phyloP scores from a whole-genome alignment of 2,329 filamentous ascomycete genomes.

The Arthrobotrys sinensis region DNA sequence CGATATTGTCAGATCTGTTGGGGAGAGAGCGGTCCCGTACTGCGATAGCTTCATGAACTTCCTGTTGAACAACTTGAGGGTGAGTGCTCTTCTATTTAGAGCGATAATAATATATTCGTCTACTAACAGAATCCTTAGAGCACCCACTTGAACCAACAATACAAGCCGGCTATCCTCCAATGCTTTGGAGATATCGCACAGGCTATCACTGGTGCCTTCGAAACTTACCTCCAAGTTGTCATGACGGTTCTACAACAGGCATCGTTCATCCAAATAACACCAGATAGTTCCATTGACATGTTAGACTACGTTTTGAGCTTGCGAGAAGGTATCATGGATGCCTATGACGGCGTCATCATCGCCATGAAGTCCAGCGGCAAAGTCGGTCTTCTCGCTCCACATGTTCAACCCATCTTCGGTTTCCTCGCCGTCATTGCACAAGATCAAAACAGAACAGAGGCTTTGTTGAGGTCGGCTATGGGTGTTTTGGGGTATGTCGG shows the following conservation, averaged over 20 bases:
- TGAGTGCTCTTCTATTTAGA: slow-evolving; percentile 68
- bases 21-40: slow-evolving; percentile 91
- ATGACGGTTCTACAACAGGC: slow-evolving; percentile 95
- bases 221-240: slow-evolving; percentile 92
- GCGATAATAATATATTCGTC: slow-evolving; percentile 11
- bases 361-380: slow-evolving; percentile 89
- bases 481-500: slow-evolving; percentile 90
- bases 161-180: slow-evolving; percentile 97
- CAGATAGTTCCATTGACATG: slow-evolving; percentile 92
- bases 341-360: slow-evolving; percentile 96
- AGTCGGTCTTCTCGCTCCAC: slow-evolving; percentile 75
- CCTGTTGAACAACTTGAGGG: slow-evolving; percentile 89
- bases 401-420: slow-evolving; percentile 87
- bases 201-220: slow-evolving; percentile 91
- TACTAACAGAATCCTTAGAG: slow-evolving; percentile 73
- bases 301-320: slow-evolving; percentile 95
- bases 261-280: slow-evolving; percentile 81
- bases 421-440: slow-evolving; percentile 84
- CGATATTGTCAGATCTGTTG: slow-evolving; percentile 92
- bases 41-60: slow-evolving; percentile 99
- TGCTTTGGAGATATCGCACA: slow-evolving; percentile 98
- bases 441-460: slow-evolving; percentile 91
- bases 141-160: slow-evolving; percentile 89
- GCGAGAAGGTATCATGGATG: slow-evolving; percentile 98
- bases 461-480: slow-evolving; percentile 93